These are phyloP conservation scores for Curvularia sp. DNA, from an alignment of 2,329 filamentous ascomycete species.

Conservation along the genomic window DNA sequence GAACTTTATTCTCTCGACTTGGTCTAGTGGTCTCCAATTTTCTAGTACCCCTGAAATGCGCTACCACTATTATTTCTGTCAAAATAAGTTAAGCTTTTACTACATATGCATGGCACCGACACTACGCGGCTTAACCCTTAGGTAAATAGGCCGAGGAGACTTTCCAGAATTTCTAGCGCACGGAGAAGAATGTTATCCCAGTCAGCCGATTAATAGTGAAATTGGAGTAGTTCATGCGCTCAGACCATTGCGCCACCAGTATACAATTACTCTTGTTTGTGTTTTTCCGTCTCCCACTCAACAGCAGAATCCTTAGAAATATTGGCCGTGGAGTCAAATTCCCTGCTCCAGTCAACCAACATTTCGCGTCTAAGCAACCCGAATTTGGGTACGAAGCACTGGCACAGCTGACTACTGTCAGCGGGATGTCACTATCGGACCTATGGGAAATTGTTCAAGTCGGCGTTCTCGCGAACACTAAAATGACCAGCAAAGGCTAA, in stretches of 20 bases:
- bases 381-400: not conserved
- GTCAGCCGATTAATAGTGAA: not conserved
- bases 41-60: not conserved
- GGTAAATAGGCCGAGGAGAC: not conserved
- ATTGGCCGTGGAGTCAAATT: not conserved
- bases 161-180: not conserved
- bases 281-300: not conserved
- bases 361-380: not conserved
- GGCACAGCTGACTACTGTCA: not conserved
- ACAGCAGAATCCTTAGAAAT: not conserved
- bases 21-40: not conserved
- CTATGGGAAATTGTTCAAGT: not conserved
- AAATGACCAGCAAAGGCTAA: not conserved
- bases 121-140: not conserved
- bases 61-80: not conserved
- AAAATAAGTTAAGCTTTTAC: not conserved
- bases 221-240: not conserved
- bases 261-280: not conserved
- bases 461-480: not conserved
- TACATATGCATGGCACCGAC: not conserved
- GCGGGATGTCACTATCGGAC: not conserved
- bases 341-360: not conserved
- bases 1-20: not conserved
- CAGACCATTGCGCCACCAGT: not conserved
- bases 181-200: not conserved